Conservation (phyloP, 2,329 filamentous ascomycete genomes). For the Fusarium multiceps region DNA sequence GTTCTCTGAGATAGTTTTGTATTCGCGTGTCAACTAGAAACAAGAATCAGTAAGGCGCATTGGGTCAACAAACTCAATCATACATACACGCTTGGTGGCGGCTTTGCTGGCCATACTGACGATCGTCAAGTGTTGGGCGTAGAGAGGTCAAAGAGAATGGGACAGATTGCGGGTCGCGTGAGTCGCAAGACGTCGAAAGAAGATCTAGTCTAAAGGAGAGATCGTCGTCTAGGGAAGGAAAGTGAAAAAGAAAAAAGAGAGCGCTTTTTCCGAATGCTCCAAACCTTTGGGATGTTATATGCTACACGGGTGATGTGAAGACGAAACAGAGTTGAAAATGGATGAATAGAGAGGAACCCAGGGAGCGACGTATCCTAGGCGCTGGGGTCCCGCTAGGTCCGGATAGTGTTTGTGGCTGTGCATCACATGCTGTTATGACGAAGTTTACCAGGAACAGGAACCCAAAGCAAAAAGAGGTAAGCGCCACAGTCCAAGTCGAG, state of each 20-base stretch:
- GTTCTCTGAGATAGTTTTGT: conserved; percentile 73
- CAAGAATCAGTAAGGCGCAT: conserved; percentile 37
- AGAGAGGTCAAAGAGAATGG: conserved; percentile 34
- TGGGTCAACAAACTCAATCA: not conserved
- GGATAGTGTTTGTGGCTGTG: conserved; percentile 31
- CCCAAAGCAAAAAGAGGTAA: not conserved
- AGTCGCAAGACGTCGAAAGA: conserved; percentile 12
- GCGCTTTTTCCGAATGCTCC: conserved; percentile 4
- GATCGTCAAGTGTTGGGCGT: conserved; percentile 10
- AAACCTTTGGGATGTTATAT: conserved; percentile 16
- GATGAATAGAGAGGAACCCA: conserved; percentile 37
- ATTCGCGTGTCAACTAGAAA: conserved; percentile 68
- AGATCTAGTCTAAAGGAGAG: conserved; percentile 14
- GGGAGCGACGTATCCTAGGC: conserved; percentile 23
- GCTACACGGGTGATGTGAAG: conserved; percentile 13
- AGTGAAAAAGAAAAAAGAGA: conserved; percentile 9
- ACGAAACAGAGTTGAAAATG: not conserved
- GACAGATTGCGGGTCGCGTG: conserved; percentile 45
- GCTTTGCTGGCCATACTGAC: conserved; percentile 75
- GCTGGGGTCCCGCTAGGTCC: conserved; percentile 27
- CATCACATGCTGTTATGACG: conserved; percentile 39
- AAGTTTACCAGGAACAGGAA: not conserved
- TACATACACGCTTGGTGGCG: conserved; percentile 75
- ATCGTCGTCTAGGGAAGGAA: not conserved
- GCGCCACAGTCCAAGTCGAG: not conserved